Evolutionary conservation across 768 basidiomycete genomes (phyloP).

Genomic region (Galerina marginata): DNA sequence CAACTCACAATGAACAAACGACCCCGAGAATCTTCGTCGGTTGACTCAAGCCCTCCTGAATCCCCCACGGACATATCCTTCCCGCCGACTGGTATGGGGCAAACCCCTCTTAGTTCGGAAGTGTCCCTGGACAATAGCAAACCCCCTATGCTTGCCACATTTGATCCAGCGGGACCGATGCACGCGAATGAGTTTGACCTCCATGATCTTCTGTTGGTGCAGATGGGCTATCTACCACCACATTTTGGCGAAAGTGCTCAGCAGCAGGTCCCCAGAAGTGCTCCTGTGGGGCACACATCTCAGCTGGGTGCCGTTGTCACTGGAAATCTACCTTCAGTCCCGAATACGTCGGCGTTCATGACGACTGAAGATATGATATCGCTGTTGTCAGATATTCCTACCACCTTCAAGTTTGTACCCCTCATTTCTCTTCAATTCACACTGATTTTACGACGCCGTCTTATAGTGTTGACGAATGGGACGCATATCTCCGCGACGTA

Average conservation of each 20-base stretch:
- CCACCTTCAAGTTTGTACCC: conserved; percentile 54
- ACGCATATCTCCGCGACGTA: conserved; percentile 8
- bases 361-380: conserved; percentile 47
- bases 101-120: neutral
- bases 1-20: neutral
- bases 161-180: neutral
- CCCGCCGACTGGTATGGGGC: neutral
- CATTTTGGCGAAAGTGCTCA: neutral
- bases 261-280: neutral
- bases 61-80: neutral
- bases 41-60: neutral
- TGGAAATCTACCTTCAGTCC: neutral
- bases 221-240: conserved; percentile 24
- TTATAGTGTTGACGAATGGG: conserved; percentile 23
- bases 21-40: neutral
- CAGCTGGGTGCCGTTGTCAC: too few relatives aligned
- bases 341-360: neutral
- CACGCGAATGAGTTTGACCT: conserved; percentile 25
- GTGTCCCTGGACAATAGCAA: neutral
- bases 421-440: neutral
- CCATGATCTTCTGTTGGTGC: conserved; percentile 28
- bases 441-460: neutral
- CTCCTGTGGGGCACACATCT: conserved; percentile 2
- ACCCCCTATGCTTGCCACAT: neutral
- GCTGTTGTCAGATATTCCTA: conserved; percentile 62